Conservation (phyloP, 2,329 filamentous ascomycete species). For the Xylariales sp. region DNA sequence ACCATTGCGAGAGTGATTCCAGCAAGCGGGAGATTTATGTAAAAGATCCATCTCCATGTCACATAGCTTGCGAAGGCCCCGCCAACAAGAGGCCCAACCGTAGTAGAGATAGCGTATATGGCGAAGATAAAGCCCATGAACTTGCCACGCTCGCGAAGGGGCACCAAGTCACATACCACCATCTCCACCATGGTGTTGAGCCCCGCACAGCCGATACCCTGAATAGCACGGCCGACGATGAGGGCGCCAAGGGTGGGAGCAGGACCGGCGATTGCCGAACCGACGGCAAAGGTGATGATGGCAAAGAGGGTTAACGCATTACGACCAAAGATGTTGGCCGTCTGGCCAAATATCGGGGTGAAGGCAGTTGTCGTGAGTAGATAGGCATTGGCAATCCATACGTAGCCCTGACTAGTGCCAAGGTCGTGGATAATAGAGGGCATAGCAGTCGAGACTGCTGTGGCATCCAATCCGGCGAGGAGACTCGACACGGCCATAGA, state of each 20-base stretch:
- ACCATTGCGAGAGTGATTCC: slow-evolving; percentile 44
- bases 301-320: slow-evolving; percentile 54
- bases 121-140: slow-evolving; percentile 37
- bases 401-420: slow-evolving; percentile 32
- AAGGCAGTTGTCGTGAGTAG: slow-evolving; percentile 52
- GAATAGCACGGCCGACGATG: slow-evolving; percentile 61
- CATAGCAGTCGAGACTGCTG: slow-evolving; percentile 39
- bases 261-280: slow-evolving; percentile 51
- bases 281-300: slow-evolving; percentile 64
- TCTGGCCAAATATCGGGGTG: slow-evolving; percentile 58
- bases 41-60: slow-evolving; percentile 46
- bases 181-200: slow-evolving; percentile 49
- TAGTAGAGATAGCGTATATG: slow-evolving; percentile 30
- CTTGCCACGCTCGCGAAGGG: slow-evolving; percentile 23
- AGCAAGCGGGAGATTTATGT: slow-evolving; percentile 50
- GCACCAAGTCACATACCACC: slow-evolving; percentile 41
- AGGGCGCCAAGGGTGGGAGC: slow-evolving; percentile 52
- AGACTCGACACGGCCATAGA: slow-evolving; percentile 27
- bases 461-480: slow-evolving; percentile 35
- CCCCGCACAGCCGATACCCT: slow-evolving; percentile 58
- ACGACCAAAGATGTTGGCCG: slow-evolving; percentile 60
- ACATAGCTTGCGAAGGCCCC: slow-evolving; percentile 34
- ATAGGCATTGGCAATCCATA: slow-evolving; percentile 40
- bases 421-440: slow-evolving; percentile 41
- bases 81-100: slow-evolving; percentile 41